Evolutionary conservation across 805 yeast species (phyloP).

Genomic region (Candida hispaniensis): DNA sequence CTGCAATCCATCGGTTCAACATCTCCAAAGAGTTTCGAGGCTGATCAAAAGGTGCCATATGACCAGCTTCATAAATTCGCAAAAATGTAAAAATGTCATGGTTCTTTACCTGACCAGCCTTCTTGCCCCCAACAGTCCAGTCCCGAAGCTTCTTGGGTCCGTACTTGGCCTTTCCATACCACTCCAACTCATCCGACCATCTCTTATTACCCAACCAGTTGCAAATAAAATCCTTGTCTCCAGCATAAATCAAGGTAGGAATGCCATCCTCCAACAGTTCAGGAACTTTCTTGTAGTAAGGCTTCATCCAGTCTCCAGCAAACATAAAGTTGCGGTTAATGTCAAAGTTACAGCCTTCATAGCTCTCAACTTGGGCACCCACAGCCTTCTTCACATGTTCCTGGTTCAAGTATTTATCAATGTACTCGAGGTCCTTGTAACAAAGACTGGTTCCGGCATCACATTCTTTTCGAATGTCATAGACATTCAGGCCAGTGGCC

Average conservation of each 20-base stretch:
- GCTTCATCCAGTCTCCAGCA: conserved; percentile 58
- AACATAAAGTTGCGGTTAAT: conserved; percentile 63
- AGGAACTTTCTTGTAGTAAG: conserved; percentile 47
- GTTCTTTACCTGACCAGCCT: conserved; percentile 62
- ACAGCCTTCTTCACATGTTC: conserved; percentile 67
- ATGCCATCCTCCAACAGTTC: conserved; percentile 51
- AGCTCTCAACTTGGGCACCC: conserved; percentile 82
- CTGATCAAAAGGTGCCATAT: conserved; percentile 86
- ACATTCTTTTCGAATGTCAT: conserved; percentile 80
- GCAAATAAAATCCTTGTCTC: conserved; percentile 87
- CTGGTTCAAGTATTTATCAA: conserved; percentile 68
- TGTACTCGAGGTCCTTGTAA: conserved; percentile 65
- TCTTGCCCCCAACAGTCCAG: conserved; percentile 30
- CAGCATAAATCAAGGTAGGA: conserved; percentile 83
- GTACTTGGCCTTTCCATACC: conserved; percentile 49
- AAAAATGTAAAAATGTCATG: conserved; percentile 62
- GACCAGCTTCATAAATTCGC: conserved; percentile 76
- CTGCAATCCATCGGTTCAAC: conserved; percentile 66
- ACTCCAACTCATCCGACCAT: conserved; percentile 66
- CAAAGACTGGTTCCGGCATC: conserved; percentile 48
- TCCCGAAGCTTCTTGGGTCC: conserved; percentile 36
- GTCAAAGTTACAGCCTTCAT: conserved; percentile 70
- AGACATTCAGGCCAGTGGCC: conserved; percentile 79
- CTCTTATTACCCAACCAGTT: conserved; percentile 88
- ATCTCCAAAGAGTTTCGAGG: conserved; percentile 61